phyloP scores from a whole-genome alignment of 176 grass and related monocot genomes.

The Typha latifolia region DNA sequence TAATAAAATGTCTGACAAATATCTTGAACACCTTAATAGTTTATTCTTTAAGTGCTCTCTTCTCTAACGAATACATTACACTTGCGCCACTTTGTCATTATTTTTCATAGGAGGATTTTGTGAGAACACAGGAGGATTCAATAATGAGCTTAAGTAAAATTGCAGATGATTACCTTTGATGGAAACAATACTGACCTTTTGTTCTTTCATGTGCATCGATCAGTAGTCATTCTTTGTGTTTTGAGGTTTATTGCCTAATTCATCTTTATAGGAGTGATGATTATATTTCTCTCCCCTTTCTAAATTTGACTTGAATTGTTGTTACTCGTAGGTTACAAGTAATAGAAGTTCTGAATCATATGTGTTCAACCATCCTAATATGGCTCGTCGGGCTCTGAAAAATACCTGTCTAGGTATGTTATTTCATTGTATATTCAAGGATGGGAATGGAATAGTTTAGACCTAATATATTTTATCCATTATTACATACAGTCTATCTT shows the following conservation, averaged over 20 bases:
- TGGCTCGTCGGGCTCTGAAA: conserved; percentile 77
- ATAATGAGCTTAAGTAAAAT: too few relatives aligned
- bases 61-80: too few relatives aligned
- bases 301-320: background rate
- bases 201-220: too few relatives aligned
- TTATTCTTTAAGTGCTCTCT: too few relatives aligned
- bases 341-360: conserved; percentile 72
- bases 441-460: conserved; percentile 11
- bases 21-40: too few relatives aligned
- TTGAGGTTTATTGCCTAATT: background rate
- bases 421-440: background rate
- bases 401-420: conserved; percentile 78
- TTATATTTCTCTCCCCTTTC: background rate
- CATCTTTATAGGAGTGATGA: background rate
- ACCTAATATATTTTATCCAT: conserved; percentile 28
- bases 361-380: conserved; percentile 66
- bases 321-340: conserved; percentile 40
- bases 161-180: too few relatives aligned
- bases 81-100: too few relatives aligned
- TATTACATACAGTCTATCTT: conserved; percentile 63
- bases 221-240: background rate
- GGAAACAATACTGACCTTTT: too few relatives aligned
- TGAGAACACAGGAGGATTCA: too few relatives aligned
- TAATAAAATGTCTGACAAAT: too few relatives aligned
- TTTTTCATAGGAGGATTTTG: too few relatives aligned